Evolutionary conservation across 495 filamentous ascomycete species (phyloP), one percentile per base, ranked within the genome.

Genomic region (Penicillium soppii): DNA sequence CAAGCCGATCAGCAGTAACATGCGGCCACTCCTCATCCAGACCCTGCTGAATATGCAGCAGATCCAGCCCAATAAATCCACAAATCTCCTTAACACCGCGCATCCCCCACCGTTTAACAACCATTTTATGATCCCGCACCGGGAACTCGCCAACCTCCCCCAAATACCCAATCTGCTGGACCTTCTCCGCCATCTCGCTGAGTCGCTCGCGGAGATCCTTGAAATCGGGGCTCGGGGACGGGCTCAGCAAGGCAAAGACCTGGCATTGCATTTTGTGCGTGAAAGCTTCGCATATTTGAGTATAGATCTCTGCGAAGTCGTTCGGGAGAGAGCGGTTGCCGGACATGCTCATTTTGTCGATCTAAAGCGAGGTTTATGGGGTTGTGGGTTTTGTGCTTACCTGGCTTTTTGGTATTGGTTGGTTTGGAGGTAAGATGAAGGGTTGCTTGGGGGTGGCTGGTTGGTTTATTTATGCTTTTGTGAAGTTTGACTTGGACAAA

Each of bases 221-320:
- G 4, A 17, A 16, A 26, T 47, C 44, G 1, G 44, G 29, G 21
- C 19, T 47, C 1, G 43, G 29, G n/a, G 19, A 7, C 8, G 19
- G 19, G 13, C 29, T 25, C 4, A 22, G 10, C 6, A 46, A 29
- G 12, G 20, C 29, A 19, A 25, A 37, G 15, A 47, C 19, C 12
- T 47, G 44, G 32, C 44, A 36, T 19, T 47, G 19, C 1, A 47
- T 29, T 36, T 47, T 47, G 22, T 26, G 44, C 1, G 29, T 27
- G 32, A 47, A 47, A 30, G 29, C 15, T 7, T 36, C 21, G 44
- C 44, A 47, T 20, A 22, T 32, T 26, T 47, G n/a, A 2, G 19
- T 26, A 9, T 47, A 47, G 32, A 36, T 12, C 0, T 25, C 13
- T 0, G 0, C 12, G 32, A 36, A 47, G 15, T 23, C 35, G 1